phyloP scores from a whole-genome alignment of 169 alveolate genomes.

The Plasmodium vinckei region DNA sequence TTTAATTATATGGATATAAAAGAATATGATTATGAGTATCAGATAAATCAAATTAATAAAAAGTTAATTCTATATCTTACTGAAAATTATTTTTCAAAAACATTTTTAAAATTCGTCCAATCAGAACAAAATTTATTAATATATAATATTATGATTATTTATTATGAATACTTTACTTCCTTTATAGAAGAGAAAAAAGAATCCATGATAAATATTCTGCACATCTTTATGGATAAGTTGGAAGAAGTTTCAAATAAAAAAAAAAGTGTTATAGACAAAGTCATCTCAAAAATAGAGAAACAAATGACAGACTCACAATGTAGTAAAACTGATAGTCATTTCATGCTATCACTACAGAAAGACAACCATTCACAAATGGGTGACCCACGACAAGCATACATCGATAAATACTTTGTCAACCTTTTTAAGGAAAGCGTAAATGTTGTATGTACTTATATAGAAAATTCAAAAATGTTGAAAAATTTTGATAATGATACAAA shows the following conservation, averaged over 20 bases:
- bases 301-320: too few relatives aligned
- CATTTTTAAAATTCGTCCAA: slow-evolving; percentile 38
- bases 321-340: too few relatives aligned
- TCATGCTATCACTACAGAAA: too few relatives aligned
- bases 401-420: background rate
- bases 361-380: too few relatives aligned
- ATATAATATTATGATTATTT: slow-evolving; percentile 38
- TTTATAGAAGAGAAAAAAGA: slow-evolving; percentile 58
- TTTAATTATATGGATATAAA: slow-evolving; percentile 6
- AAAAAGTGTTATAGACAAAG: background rate
- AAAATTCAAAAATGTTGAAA: background rate
- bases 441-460: slow-evolving; percentile 17
- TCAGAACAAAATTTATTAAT: slow-evolving; percentile 7
- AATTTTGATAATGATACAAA: background rate
- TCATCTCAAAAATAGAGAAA: too few relatives aligned
- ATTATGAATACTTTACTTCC: slow-evolving; percentile 46
- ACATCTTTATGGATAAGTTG: background rate
- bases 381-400: background rate
- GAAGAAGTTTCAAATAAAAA: background rate
- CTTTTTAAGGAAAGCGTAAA: slow-evolving; percentile 33
- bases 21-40: slow-evolving; percentile 5
- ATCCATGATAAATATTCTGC: slow-evolving; percentile 1
- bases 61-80: slow-evolving; percentile 16
- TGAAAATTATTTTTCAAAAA: slow-evolving; percentile 19
- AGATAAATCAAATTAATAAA: slow-evolving; percentile 8